Percentiles rank a stretch among this genome's conserved stretches.
Conservation (phyloP, 345 rosid species). For the Fremontodendron californicum region DNA sequence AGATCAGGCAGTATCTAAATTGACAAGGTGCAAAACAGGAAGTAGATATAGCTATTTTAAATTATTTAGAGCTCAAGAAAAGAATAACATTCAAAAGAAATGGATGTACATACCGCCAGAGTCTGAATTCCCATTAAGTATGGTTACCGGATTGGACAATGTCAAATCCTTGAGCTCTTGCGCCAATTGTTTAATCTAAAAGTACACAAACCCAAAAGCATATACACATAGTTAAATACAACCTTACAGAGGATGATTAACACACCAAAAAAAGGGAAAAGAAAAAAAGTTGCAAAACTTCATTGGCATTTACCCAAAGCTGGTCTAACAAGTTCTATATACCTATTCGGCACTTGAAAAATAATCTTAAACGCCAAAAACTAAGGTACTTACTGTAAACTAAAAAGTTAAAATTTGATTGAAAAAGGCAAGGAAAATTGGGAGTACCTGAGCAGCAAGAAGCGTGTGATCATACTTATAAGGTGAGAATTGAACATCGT, state of each 20-base stretch:
- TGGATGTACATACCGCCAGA: constrained; percentile 39
- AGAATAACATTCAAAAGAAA: not conserved
- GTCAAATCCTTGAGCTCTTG: constrained; percentile 86
- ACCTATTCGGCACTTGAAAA: not conserved
- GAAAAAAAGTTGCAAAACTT: not conserved
- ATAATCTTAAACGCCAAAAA: not conserved
- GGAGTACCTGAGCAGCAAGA: constrained; percentile 76
- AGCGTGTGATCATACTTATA: constrained; percentile 55
- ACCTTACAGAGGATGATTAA: not conserved
- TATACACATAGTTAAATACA: not conserved
- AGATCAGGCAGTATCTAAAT: not conserved
- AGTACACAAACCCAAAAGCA: constrained; percentile 12
- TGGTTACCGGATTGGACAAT: constrained; percentile 62
- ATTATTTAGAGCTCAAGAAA: not conserved
- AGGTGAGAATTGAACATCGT: constrained; percentile 50
- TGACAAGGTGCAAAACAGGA: not conserved
- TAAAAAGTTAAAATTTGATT: not conserved
- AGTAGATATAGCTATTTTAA: not conserved
- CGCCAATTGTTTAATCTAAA: constrained; percentile 73
- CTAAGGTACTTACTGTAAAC: not conserved
- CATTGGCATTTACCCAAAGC: not conserved
- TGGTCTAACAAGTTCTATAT: not conserved
- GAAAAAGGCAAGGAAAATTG: constrained; percentile 1
- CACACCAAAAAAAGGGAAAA: not conserved
- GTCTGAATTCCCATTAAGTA: constrained; percentile 58